Base-by-base conservation (phyloP, 345 rosid genomes). In the Heritiera fomes region DNA sequence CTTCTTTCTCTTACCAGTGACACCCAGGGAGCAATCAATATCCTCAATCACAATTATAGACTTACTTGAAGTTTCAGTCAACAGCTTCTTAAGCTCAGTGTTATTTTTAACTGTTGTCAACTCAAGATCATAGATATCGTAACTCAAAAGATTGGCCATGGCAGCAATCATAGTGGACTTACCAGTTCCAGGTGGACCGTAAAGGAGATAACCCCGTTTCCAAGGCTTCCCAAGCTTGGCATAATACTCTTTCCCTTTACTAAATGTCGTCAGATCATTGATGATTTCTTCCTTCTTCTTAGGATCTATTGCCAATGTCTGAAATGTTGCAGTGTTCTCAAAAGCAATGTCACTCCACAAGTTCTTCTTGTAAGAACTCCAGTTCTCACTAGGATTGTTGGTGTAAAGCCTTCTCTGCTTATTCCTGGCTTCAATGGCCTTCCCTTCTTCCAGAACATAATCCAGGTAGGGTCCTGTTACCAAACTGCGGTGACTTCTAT, bases 21-120 rank as follows among this genome's bases (percentile, higher is more conserved):
- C 82, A 77, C 86, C 84, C 32, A 86, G 78, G 1, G 89, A 81
- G 15, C 86, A 88, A 71, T 86, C 87, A 3, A 86, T 83, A n/a
- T 88, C 91, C 68, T 79, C 82, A 6, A 83, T 76, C 58, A 83
- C 82, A 1, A 83, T 75, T 50, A 79, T 50, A 6, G 85, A 83
- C 80, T 83, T 83, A 11, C 17, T 78, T 5, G 77, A 52, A 5
- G 82, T 83, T 15, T 64, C 69, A 34, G 76, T 79, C 63, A 83
- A 64, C 12, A 79, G 75, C 58, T 47, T 62, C 75, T 75, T 75
- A 75, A 83, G 32, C 18, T 79, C 82, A 1, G 53, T 17, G 15
- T 79, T 83, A n/a, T 76, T 52, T 70, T 55, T 23, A 1, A 76
- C 85, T 4, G 78, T 46, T 1, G 82, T 76, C 1, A 79, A 73